A percentile compares a stretch with the other conserved stretches of the same genome.
These are phyloP conservation scores for Boeremia exigua DNA, from an alignment of 2,329 filamentous ascomycete species.

Conservation along the genomic window DNA sequence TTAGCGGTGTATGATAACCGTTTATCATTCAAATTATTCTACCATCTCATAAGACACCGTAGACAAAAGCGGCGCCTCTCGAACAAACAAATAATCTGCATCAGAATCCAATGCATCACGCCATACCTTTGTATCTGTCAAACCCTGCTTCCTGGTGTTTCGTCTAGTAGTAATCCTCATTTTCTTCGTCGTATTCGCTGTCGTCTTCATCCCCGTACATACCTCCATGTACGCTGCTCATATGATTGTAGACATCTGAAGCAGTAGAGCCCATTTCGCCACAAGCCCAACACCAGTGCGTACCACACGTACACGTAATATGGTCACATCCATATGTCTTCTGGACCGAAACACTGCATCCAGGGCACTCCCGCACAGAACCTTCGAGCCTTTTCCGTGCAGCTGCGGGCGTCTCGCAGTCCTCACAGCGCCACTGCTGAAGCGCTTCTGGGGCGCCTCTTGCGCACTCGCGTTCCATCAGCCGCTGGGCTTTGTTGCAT, in stretches of 20 bases:
- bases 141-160: no score
- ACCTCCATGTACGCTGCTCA: constrained; percentile 21
- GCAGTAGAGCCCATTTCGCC: constrained; percentile 32
- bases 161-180: neutral
- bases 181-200: neutral
- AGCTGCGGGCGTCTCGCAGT: constrained; percentile 32
- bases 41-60: no score
- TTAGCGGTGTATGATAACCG: no score
- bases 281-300: constrained; percentile 54
- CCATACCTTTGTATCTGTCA: no score
- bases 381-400: constrained; percentile 28
- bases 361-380: constrained; percentile 46
- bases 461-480: constrained; percentile 55
- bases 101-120: no score
- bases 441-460: constrained; percentile 49
- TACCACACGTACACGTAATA: constrained; percentile 42
- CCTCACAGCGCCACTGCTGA: constrained; percentile 52
- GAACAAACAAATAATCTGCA: no score
- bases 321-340: constrained; percentile 51
- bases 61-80: no score
- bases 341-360: constrained; percentile 45
- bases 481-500: constrained; percentile 53
- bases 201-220: neutral
- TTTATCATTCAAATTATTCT: no score
- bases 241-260: constrained; percentile 49